Base-by-base conservation (phyloP, 441 rosid species). In the Gossypium lobatum region DNA sequence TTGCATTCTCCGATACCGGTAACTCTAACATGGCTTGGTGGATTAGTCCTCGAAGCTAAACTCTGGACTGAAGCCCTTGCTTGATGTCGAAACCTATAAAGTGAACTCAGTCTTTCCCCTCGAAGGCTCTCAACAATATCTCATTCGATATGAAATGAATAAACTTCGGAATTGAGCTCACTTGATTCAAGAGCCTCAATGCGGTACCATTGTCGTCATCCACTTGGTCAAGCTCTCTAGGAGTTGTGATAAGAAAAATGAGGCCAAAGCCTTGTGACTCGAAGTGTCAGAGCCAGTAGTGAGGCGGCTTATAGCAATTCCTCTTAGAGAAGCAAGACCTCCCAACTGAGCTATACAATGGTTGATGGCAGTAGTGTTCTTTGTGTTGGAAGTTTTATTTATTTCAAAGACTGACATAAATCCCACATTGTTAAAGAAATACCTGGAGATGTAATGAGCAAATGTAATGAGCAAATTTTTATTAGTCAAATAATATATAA, bases 51-150 rank as follows among this genome's bases (percentile, higher is more conserved):
- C 2, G 90, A 85, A 48, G 97, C 98, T 77, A 95, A 79, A 84
- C 96, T 92, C 79, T 95, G 97, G 81, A 95, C 74, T 95, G 98
- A 57, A 95, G 88, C 0, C 97, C 98, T 86, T 91, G 97, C 88
- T 89, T 92, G 77, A 95, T 89, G 86, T 95, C 98, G 37, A 95
- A 95, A 77, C 92, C 98, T 20, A 95, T 92, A 2, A 95, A 81
- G 82, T 95, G 97, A 63, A 95, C 86, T 80, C 88, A 86, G 80
- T 92, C 97, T 85, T 89, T 92, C 73, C 97, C 97, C 76, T 94
- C 93, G n/a, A 94, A 92, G 7, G 97, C 95, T 82, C 95, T 86
- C 73, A 92, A 78, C 79, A 95, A 48, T 42, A 92, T 87, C 94
- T 91, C 97, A 71, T 95, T 95, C 14, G 90, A 84, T 6, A 97